Conservation (phyloP, 441 rosid genomes). For the Biscutella laevigata region DNA sequence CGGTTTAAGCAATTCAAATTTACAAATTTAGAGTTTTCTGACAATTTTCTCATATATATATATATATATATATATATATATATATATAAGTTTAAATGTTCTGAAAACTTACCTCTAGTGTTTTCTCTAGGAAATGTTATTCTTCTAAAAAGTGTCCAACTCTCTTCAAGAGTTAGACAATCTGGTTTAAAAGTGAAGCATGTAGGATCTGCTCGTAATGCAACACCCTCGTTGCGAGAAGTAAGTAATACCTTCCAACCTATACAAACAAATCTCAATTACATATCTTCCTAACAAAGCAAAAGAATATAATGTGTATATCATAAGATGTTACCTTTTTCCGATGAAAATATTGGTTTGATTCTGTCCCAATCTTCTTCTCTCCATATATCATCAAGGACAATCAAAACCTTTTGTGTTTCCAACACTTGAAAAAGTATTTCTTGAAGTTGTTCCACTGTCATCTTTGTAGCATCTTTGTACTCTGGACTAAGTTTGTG, state of each 20-base stretch:
- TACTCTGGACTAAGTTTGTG: neutral
- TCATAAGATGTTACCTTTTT: neutral
- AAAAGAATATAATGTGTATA: neutral
- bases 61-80: too few relatives aligned
- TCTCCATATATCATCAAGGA: conserved; percentile 6
- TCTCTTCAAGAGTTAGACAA: neutral
- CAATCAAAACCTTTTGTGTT: neutral
- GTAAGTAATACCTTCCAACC: conserved; percentile 26
- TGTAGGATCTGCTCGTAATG: conserved; percentile 1
- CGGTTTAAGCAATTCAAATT: too few relatives aligned
- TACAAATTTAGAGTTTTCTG: too few relatives aligned
- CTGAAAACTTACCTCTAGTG: neutral
- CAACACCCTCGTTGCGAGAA: conserved; percentile 18
- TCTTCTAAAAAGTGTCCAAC: conserved; percentile 17
- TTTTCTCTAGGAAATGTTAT: conserved; percentile 4
- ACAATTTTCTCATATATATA: too few relatives aligned
- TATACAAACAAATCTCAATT: neutral
- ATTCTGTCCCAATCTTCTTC: neutral
- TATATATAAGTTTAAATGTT: too few relatives aligned
- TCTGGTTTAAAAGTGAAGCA: conserved; percentile 8
- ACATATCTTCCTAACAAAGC: neutral
- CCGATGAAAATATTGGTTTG: neutral
- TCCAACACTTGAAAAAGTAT: neutral
- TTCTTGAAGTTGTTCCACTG: neutral
- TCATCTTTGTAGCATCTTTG: neutral